Base-by-base conservation (phyloP, 202 grass and related monocot species). In the Hordeum pubiflorum region DNA sequence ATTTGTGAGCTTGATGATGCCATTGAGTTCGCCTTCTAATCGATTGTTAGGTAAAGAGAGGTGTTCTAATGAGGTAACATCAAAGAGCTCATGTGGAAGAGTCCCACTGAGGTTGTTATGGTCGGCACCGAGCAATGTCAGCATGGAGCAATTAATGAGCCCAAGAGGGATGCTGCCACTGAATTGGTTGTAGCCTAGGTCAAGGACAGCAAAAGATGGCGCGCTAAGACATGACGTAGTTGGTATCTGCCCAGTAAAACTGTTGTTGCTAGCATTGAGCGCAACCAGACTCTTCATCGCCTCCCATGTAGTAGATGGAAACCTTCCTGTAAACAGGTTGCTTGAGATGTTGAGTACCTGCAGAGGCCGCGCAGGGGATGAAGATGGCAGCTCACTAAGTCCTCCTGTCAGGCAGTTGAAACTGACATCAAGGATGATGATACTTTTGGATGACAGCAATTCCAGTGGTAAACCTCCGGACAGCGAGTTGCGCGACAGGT, bases 341-440 rank as follows among this genome's bases (percentile, higher is more conserved):
- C 86, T 87, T 23, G 92, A 87, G 63, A 95, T 81, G 56, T 91
- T 89, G 1, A 95, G 32, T 81, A 84, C 85, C 73, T 87, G 73
- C 22, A 87, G 85, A 43, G 79, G 43, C 4, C 0, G 34, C 9
- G 3, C 26, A 5, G 64, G 12, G 18, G 12, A 64, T 78, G 73
- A 43, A 2, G 85, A 46, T 21, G 65, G 23, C n/a, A 79, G 58
- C 31, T 60, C 67, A 10, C 8, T 15, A 54, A 71, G 39, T 3
- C 33, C 63, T 74, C 78, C 79, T 4, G 66, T 52, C 10, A 95
- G 87, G 9, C 15, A 40, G 67, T 90, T 89, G 41, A 92, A 94
- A 29, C 89, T 92, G 69, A 94, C 12, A 8, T 92, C 89, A 5
- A 92, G 71, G 32, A 76, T 2, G 13, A 4, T 41, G 73, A 92